A percentile compares a stretch with the other conserved stretches of the same genome.
These are phyloP conservation scores for Megacollybia marginata DNA, from an alignment of 768 basidiomycete species.

Conservation along the genomic window DNA sequence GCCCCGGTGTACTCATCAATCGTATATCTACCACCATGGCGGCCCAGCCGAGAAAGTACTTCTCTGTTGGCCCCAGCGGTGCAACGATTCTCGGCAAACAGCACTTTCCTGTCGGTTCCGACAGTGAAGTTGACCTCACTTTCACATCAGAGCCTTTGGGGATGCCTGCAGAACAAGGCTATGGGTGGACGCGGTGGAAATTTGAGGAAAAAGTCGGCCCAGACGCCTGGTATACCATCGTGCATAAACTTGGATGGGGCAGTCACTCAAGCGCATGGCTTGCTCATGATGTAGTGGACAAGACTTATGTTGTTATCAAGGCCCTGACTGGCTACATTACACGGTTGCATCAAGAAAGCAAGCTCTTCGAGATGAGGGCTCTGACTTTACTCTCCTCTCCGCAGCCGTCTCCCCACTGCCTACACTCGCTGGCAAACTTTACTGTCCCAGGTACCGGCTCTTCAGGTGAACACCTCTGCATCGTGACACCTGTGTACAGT, in stretches of 20 bases:
- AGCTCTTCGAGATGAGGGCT: conserved; percentile 16
- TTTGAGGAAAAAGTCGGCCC: conserved; percentile 20
- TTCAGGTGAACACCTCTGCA: conserved; percentile 7
- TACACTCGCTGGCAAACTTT: conserved; percentile 4
- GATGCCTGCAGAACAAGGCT: conserved; percentile 17
- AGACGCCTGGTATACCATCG: conserved; percentile 16
- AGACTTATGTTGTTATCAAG: conserved; percentile 23
- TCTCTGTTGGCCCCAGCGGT: too few species aligned
- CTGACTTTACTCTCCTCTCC: conserved; percentile 7
- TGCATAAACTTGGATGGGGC: conserved; percentile 24
- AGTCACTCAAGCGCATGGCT: conserved; percentile 23
- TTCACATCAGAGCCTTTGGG: conserved; percentile 23
- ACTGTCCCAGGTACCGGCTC: conserved; percentile 3
- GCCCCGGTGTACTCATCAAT: too few species aligned
- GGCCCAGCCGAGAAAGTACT: too few species aligned
- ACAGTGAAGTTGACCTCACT: conserved; percentile 12
- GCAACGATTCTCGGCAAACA: conserved; percentile 3
- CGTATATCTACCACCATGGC: too few species aligned
- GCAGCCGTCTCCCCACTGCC: conserved; percentile 5
- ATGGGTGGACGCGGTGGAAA: conserved; percentile 18
- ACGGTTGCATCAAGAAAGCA: conserved; percentile 8
- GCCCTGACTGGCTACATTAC: conserved; percentile 19
- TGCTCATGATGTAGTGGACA: conserved; percentile 15
- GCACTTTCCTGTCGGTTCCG: conserved; percentile 13
- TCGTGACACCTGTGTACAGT: conserved; percentile 6